Percentiles rank a stretch among this genome's conserved stretches.
Evolutionary conservation across 306 rosid genomes (phyloP).

Genomic region (Begonia fuchsioides): DNA sequence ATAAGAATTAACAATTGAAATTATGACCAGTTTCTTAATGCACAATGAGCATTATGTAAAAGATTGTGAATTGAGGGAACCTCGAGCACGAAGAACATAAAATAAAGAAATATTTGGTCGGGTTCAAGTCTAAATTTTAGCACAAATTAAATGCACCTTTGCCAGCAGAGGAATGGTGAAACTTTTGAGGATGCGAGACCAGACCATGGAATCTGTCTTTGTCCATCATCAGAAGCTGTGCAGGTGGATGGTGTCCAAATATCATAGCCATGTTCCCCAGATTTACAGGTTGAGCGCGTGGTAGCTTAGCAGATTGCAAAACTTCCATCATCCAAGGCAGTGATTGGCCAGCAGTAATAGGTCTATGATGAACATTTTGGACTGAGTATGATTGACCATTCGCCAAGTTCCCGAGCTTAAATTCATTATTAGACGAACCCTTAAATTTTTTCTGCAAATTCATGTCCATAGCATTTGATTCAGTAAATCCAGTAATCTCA

Average conservation of each 20-base stretch:
- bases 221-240: constrained; percentile 13
- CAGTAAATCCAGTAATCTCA: constrained; percentile 25
- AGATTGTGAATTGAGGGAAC: too few relatives aligned
- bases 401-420: constrained; percentile 3
- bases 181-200: constrained; percentile 61
- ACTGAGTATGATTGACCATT: constrained; percentile 3
- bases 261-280: constrained; percentile 42
- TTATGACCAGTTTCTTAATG: too few relatives aligned
- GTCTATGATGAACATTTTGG: constrained; percentile 2
- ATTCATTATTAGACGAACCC: constrained; percentile 6
- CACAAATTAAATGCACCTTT: too few relatives aligned
- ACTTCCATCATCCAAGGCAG: constrained; percentile 60
- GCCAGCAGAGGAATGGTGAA: constrained; percentile 16
- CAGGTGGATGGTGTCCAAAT: constrained; percentile 46
- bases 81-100: too few relatives aligned
- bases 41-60: too few relatives aligned
- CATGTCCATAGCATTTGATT: not conserved
- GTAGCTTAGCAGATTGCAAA: constrained; percentile 29
- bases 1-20: too few relatives aligned
- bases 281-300: constrained; percentile 31
- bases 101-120: too few relatives aligned
- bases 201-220: constrained; percentile 72
- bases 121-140: too few relatives aligned
- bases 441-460: constrained; percentile 5
- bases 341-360: constrained; percentile 23